Conservation (phyloP, 768 basidiomycete genomes). For the Pleurotus platypus region DNA sequence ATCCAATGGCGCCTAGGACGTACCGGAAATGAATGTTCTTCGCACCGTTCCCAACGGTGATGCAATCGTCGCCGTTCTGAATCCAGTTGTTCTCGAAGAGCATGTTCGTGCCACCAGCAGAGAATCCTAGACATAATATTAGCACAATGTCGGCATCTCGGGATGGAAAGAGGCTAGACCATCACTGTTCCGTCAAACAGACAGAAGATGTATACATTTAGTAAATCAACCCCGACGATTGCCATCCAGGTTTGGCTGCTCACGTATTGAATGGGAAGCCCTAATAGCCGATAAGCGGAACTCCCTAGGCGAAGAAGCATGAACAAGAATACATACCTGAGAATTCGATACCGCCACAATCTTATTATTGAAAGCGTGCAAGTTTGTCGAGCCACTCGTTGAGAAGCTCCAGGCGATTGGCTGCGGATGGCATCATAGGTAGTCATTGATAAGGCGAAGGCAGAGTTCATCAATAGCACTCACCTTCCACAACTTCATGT, state of each 20-base stretch:
- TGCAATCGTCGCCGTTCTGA: conserved; percentile 59
- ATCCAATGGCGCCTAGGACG: neutral
- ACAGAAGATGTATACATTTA: neutral
- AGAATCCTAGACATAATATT: conserved; percentile 35
- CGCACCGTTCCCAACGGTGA: conserved; percentile 55
- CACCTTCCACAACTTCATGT: conserved; percentile 58
- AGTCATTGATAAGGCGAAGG: too few relatives aligned
- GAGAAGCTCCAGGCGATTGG: conserved; percentile 60
- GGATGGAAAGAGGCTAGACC: conserved; percentile 18
- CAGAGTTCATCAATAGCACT: neutral
- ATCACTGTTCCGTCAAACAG: conserved; percentile 24
- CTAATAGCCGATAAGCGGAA: conserved; percentile 19
- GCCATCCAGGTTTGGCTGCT: conserved; percentile 13
- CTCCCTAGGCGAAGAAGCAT: too few relatives aligned
- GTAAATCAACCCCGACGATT: too few relatives aligned
- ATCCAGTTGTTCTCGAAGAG: conserved; percentile 58
- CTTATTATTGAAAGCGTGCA: conserved; percentile 52
- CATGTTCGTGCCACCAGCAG: conserved; percentile 52
- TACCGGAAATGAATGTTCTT: conserved; percentile 50
- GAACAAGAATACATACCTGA: conserved; percentile 16
- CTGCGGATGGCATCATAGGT: conserved; percentile 20
- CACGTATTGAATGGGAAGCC: conserved; percentile 63
- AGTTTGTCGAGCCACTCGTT: conserved; percentile 42
- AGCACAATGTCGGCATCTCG: neutral
- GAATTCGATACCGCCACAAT: conserved; percentile 51